These are phyloP conservation scores for Serendipita vermifera DNA, from an alignment of 768 basidiomycete species.

Conservation along the genomic window DNA sequence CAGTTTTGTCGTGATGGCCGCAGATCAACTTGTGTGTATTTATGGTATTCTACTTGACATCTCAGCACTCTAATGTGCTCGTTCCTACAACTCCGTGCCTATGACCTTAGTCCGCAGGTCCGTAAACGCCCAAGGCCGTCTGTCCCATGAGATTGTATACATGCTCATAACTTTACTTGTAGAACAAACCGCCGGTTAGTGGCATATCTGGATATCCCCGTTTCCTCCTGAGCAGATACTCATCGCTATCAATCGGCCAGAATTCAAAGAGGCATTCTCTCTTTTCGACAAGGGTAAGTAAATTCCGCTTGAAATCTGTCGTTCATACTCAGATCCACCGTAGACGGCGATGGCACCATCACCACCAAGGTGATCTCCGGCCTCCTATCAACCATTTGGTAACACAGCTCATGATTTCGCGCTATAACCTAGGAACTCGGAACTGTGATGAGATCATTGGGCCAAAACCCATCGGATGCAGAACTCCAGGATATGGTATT, in stretches of 20 bases:
- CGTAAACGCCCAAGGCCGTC: too few relatives aligned
- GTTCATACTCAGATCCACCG: neutral
- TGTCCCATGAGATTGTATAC: neutral
- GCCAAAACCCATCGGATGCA: slow-evolving; percentile 37
- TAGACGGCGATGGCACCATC: slow-evolving; percentile 38
- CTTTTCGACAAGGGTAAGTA: slow-evolving; percentile 31
- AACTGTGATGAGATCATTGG: slow-evolving; percentile 36
- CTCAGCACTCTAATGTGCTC: too few relatives aligned
- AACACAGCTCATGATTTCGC: too few relatives aligned
- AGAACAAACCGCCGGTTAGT: slow-evolving; percentile 6
- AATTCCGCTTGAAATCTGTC: neutral
- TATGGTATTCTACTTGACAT: too few relatives aligned
- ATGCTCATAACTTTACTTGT: neutral
- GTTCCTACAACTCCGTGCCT: too few relatives aligned
- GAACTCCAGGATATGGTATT: slow-evolving; percentile 37
- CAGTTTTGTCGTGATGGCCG: too few relatives aligned
- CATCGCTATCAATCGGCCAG: slow-evolving; percentile 14
- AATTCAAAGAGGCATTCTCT: slow-evolving; percentile 39
- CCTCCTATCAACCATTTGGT: too few relatives aligned
- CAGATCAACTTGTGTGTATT: too few relatives aligned
- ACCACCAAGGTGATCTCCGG: slow-evolving; percentile 25
- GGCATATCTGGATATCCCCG: neutral
- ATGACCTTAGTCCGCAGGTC: too few relatives aligned
- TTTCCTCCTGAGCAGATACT: neutral
- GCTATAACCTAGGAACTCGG: slow-evolving; percentile 35